Evolutionary conservation across 148 eudicot species (phyloP).

Genomic region (Agrostemma githago): DNA sequence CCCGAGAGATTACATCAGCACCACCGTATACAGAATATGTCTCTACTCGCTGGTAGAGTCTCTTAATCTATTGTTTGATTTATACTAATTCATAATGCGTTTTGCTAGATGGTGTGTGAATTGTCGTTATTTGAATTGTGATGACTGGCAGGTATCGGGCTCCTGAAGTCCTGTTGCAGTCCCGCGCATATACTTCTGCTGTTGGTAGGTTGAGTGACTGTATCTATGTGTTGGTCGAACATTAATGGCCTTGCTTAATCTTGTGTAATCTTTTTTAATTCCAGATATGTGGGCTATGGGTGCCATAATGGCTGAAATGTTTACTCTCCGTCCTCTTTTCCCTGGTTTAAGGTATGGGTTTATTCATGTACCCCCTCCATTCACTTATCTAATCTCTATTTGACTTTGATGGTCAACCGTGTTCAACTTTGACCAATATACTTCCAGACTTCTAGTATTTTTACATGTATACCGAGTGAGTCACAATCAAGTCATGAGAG

Average conservation of each 20-base stretch:
- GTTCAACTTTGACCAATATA: neutral
- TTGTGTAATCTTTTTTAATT: neutral
- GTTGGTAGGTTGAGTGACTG: constrained; percentile 54
- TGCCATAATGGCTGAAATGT: constrained; percentile 92
- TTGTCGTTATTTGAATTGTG: constrained; percentile 7
- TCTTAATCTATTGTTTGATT: neutral
- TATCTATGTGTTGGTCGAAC: neutral
- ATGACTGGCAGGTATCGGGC: constrained; percentile 79
- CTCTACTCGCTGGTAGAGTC: constrained; percentile 73
- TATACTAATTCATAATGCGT: neutral
- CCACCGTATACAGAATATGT: constrained; percentile 91
- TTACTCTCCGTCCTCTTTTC: constrained; percentile 82
- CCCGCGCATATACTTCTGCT: constrained; percentile 72
- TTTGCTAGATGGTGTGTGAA: neutral
- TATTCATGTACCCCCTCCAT: neutral
- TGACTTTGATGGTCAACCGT: neutral
- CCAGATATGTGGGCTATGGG: constrained; percentile 99
- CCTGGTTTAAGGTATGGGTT: constrained; percentile 71
- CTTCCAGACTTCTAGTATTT: neutral
- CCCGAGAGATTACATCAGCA: constrained; percentile 68
- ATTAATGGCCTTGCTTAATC: neutral
- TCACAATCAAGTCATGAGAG: no score
- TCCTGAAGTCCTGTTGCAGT: constrained; percentile 93
- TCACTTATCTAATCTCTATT: neutral
- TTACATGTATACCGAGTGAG: no score